phyloP scores from a whole-genome alignment of 2,329 filamentous ascomycete species.

The Orbilia blumenaviensis region DNA sequence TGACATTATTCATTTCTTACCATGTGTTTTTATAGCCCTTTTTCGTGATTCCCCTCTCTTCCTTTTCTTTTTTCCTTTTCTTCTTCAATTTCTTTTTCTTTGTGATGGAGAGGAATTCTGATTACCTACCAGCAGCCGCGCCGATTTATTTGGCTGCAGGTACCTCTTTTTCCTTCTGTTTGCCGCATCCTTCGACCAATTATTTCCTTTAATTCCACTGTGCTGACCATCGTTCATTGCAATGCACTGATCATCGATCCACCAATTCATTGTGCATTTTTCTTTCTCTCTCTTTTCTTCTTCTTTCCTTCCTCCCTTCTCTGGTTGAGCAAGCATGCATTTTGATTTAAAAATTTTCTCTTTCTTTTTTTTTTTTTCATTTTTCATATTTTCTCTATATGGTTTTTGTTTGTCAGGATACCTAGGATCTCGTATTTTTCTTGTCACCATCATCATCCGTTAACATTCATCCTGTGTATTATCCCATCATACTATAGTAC shows the following conservation, averaged over 20 bases:
- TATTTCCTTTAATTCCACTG: constrained; percentile 25
- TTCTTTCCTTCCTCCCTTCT: background rate
- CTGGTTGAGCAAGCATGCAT: constrained; percentile 31
- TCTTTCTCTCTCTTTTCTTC: background rate
- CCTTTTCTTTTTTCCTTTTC: background rate
- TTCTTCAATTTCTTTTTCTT: background rate
- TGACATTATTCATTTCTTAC: constrained; percentile 16
- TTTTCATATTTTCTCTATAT: constrained; percentile 3
- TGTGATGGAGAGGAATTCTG: background rate
- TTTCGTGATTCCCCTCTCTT: background rate
- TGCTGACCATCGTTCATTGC: constrained; percentile 2
- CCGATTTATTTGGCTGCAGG: background rate
- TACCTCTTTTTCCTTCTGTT: background rate
- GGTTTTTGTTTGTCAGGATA: constrained; percentile 22
- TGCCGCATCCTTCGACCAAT: background rate
- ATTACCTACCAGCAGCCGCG: background rate
- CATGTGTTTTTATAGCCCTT: constrained; percentile 25
- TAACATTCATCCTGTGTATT: constrained; percentile 7
- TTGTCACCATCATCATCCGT: no score
- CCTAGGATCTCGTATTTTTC: constrained; percentile 11
- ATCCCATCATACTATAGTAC: background rate
- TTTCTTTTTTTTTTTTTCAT: background rate
- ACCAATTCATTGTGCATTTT: background rate
- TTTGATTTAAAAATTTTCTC: background rate
- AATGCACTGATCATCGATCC: background rate